Evolutionary conservation across 2,329 filamentous ascomycete genomes (phyloP).

Genomic region (Penicillium italicum): DNA sequence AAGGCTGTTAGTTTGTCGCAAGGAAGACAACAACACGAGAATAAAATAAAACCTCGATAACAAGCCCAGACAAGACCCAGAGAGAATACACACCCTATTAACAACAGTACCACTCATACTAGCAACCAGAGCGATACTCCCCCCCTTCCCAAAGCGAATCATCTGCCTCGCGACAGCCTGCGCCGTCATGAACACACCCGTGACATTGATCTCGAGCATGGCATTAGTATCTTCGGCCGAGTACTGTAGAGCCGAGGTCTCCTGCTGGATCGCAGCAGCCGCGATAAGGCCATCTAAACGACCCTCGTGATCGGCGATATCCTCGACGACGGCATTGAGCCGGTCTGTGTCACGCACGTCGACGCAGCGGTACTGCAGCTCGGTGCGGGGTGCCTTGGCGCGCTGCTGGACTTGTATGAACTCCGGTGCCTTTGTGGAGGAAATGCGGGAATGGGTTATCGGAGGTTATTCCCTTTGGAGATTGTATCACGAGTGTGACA

Average conservation of each 20-base stretch:
- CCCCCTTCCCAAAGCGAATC: constrained; percentile 57
- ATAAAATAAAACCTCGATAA: not conserved
- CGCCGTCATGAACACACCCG: constrained; percentile 60
- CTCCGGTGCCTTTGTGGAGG: not conserved
- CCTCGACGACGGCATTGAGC: constrained; percentile 64
- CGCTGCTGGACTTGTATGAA: not conserved
- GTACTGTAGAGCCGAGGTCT: constrained; percentile 77
- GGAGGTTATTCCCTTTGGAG: not conserved
- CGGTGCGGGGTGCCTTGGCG: constrained; percentile 41
- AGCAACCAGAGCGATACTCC: constrained; percentile 60
- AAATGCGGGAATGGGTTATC: not conserved
- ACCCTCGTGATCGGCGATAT: constrained; percentile 66
- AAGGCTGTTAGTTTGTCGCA: no score
- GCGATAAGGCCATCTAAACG: constrained; percentile 76
- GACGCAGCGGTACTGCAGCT: constrained; percentile 69
- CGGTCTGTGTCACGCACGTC: constrained; percentile 70
- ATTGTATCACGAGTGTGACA: not conserved
- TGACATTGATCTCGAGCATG: constrained; percentile 61
- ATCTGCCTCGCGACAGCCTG: constrained; percentile 61
- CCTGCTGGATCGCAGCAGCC: constrained; percentile 70
- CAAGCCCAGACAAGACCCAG: not conserved
- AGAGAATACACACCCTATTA: constrained; percentile 37
- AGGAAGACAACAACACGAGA: no score
- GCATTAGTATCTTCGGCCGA: constrained; percentile 56
- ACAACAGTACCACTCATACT: constrained; percentile 61